Percentiles rank a stretch among this genome's conserved stretches.
Conservation (phyloP, 805 yeast genomes). For the Candida awuae region DNA sequence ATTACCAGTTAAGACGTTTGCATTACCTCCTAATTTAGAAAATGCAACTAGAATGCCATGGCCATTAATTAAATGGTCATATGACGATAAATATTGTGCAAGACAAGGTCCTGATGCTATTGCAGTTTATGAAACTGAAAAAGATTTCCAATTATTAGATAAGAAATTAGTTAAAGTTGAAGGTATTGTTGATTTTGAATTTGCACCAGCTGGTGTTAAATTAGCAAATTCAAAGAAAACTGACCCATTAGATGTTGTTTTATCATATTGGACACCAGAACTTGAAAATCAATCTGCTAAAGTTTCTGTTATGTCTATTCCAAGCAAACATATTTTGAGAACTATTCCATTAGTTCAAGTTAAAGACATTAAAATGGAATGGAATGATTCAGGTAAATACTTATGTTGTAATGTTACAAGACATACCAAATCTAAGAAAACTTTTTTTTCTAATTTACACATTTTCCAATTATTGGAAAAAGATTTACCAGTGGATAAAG, state of each 20-base stretch:
- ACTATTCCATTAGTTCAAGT: constrained; percentile 94
- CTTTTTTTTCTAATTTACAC: constrained; percentile 84
- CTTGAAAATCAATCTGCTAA: constrained; percentile 82
- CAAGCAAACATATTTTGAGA: constrained; percentile 75
- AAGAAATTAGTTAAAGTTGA: constrained; percentile 77
- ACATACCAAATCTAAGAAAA: constrained; percentile 92
- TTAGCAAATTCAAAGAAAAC: constrained; percentile 47
- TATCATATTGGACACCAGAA: constrained; percentile 98
- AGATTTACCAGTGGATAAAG: constrained; percentile 89
- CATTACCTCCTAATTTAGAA: constrained; percentile 69
- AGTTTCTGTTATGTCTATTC: constrained; percentile 83
- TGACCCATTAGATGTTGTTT: constrained; percentile 50
- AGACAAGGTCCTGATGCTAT: constrained; percentile 90
- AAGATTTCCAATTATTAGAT: constrained; percentile 71
- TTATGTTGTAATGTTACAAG: constrained; percentile 94
- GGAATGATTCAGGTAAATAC: constrained; percentile 84
- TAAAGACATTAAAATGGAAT: constrained; percentile 77
- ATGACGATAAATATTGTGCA: constrained; percentile 87
- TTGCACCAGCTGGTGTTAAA: constrained; percentile 83
- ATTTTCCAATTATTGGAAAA: constrained; percentile 81
- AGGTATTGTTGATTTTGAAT: constrained; percentile 84
- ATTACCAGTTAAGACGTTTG: constrained; percentile 81
- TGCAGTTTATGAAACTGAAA: constrained; percentile 74
- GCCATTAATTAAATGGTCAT: constrained; percentile 97
- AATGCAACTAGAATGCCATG: constrained; percentile 67